A percentile compares a stretch with the other conserved stretches of the same genome.
Conservation (phyloP, 2,329 filamentous ascomycete genomes). For the Grosmannia huntii region DNA sequence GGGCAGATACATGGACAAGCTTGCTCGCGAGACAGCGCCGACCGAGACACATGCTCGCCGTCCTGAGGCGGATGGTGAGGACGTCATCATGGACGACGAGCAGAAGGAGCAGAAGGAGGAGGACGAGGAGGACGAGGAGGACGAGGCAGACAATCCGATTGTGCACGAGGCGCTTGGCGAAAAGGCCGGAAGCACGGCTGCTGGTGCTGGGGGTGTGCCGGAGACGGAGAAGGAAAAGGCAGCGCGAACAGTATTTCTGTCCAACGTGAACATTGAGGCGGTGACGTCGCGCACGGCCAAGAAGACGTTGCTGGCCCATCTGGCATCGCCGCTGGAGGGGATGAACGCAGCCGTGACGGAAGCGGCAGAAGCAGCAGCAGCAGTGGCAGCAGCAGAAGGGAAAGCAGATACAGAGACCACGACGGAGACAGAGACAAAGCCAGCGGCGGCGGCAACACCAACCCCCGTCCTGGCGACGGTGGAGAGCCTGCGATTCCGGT, state of each 20-base stretch:
- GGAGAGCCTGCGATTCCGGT: slow-evolving; percentile 88
- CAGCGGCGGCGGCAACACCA: too few species aligned
- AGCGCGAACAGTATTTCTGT: slow-evolving; percentile 78
- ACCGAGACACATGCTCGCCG: slow-evolving; percentile 41
- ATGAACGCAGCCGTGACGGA: slow-evolving; percentile 63
- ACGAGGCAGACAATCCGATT: slow-evolving; percentile 27
- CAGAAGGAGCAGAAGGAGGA: slow-evolving; percentile 28
- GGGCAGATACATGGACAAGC: slow-evolving; percentile 52
- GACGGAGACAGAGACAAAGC: too few species aligned
- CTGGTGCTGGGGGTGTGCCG: slow-evolving; percentile 32
- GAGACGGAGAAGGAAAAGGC: slow-evolving; percentile 44
- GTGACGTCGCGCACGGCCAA: slow-evolving; percentile 73
- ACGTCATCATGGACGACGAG: slow-evolving; percentile 21
- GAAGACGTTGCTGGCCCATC: slow-evolving; percentile 63
- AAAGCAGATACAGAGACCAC: too few species aligned
- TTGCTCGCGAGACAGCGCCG: slow-evolving; percentile 36
- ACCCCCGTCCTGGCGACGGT: slow-evolving; percentile 40
- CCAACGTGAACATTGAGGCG: slow-evolving; percentile 74
- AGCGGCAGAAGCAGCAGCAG: slow-evolving; percentile 23
- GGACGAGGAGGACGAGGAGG: slow-evolving; percentile 32
- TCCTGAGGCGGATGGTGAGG: neutral
- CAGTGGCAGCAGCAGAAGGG: too few species aligned
- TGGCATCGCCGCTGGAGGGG: slow-evolving; percentile 63
- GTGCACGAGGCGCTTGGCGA: slow-evolving; percentile 37
- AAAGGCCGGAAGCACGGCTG: slow-evolving; percentile 16